Conservation (phyloP, 2,329 filamentous ascomycete genomes). For the Rhynchosporium agropyri region DNA sequence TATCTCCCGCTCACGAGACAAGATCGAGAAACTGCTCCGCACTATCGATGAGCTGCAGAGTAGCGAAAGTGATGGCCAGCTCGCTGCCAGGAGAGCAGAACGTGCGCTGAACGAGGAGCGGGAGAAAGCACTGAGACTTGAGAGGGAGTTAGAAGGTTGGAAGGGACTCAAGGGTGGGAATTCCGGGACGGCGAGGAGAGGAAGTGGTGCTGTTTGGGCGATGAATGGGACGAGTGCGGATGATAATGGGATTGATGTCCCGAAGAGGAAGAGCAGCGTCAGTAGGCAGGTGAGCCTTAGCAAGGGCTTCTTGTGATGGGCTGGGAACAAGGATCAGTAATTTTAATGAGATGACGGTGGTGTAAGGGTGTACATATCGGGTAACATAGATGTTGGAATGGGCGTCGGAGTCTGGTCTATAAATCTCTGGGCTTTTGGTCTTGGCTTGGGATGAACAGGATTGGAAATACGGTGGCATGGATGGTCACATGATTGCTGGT, state of each 20-base stretch:
- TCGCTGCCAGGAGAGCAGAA: conserved; percentile 82
- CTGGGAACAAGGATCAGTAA: neutral
- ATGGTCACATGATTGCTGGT: neutral
- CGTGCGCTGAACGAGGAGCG: conserved; percentile 86
- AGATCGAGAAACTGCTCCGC: conserved; percentile 83
- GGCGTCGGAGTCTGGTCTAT: conserved; percentile 8
- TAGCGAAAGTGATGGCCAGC: conserved; percentile 78
- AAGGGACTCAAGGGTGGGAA: conserved; percentile 62
- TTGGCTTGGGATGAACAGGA: neutral
- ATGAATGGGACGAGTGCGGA: conserved; percentile 29
- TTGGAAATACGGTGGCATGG: neutral
- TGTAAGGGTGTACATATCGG: conserved; percentile 3
- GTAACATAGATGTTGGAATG: conserved; percentile 11
- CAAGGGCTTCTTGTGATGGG: conserved; percentile 70
- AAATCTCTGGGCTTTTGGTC: neutral
- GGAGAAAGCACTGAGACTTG: conserved; percentile 79
- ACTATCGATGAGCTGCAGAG: conserved; percentile 94
- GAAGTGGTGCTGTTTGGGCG: conserved; percentile 26
- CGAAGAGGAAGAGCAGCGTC: conserved; percentile 67
- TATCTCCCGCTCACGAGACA: conserved; percentile 82
- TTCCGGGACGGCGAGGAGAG: conserved; percentile 24
- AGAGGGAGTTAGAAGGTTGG: conserved; percentile 84
- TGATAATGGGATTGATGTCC: conserved; percentile 52
- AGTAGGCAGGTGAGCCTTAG: conserved; percentile 68
- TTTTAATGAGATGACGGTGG: neutral